Evolutionary conservation across 768 basidiomycete species (phyloP).

Genomic region (Russula olivacea): DNA sequence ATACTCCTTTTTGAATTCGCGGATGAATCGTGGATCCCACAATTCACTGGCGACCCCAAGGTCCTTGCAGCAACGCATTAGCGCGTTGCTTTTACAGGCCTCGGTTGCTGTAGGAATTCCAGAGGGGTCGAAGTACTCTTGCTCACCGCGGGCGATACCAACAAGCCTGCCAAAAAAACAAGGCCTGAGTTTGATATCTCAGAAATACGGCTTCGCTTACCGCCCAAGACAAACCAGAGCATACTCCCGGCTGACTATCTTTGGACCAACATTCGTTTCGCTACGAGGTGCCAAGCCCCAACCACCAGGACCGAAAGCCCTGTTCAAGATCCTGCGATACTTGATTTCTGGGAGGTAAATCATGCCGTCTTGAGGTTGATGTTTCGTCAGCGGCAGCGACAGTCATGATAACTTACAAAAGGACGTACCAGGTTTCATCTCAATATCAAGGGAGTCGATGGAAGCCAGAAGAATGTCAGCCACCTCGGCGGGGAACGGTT

Average conservation of each 20-base stretch:
- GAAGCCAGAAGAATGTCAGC: slow-evolving; percentile 69
- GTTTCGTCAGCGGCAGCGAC: neutral
- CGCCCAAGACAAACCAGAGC: slow-evolving; percentile 89
- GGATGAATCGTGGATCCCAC: slow-evolving; percentile 96
- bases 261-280: slow-evolving; percentile 84
- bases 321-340: slow-evolving; percentile 86
- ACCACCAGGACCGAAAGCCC: slow-evolving; percentile 91
- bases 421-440: slow-evolving; percentile 84
- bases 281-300: slow-evolving; percentile 95
- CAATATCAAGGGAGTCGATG: slow-evolving; percentile 71
- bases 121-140: slow-evolving; percentile 89
- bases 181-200: neutral
- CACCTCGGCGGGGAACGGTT: slow-evolving; percentile 73
- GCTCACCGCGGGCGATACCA: slow-evolving; percentile 87
- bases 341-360: slow-evolving; percentile 97
- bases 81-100: slow-evolving; percentile 91
- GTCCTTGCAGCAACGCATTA: slow-evolving; percentile 98
- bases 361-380: slow-evolving; percentile 62
- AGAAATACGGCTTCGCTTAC: slow-evolving; percentile 39
- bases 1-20: slow-evolving; percentile 81
- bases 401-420: neutral
- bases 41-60: slow-evolving; percentile 93
- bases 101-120: slow-evolving; percentile 93
- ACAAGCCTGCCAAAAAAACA: slow-evolving; percentile 54
- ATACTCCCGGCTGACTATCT: slow-evolving; percentile 88